phyloP scores from a whole-genome alignment of 176 grass and related monocot genomes.

The Carex myosuroides region DNA sequence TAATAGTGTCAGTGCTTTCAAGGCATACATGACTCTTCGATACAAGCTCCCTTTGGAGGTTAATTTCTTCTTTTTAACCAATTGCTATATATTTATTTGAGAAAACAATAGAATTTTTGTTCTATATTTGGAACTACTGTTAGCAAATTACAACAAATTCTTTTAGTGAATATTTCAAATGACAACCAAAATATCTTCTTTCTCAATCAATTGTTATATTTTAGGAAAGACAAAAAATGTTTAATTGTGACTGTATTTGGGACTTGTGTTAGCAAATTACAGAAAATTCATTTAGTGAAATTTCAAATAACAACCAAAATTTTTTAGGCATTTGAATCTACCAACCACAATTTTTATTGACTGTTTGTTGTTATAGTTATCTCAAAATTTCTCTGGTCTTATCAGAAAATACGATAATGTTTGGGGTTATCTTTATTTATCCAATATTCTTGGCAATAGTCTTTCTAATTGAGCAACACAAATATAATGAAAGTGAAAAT shows the following conservation, averaged over 20 bases:
- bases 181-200: too few relatives aligned
- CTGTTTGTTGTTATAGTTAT: too few relatives aligned
- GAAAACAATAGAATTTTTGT: too few relatives aligned
- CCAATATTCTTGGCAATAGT: too few relatives aligned
- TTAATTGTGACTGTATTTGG: background rate
- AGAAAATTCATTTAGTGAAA: background rate
- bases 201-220: too few relatives aligned
- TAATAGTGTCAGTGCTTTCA: slow-evolving; percentile 37
- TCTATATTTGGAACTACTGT: too few relatives aligned
- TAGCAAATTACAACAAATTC: too few relatives aligned
- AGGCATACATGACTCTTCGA: slow-evolving; percentile 48
- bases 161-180: too few relatives aligned
- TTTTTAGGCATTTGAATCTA: background rate
- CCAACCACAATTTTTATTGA: background rate
- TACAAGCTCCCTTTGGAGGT: slow-evolving; percentile 70
- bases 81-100: background rate
- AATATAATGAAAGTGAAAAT: background rate
- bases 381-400: background rate
- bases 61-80: background rate
- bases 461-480: background rate
- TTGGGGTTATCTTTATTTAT: background rate
- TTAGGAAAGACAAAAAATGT: background rate
- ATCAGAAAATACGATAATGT: background rate
- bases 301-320: background rate
- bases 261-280: background rate